A percentile compares a stretch with the other conserved stretches of the same genome.
Conservation (phyloP, 805 yeast genomes). For the Yamadazyma phyllophila region DNA sequence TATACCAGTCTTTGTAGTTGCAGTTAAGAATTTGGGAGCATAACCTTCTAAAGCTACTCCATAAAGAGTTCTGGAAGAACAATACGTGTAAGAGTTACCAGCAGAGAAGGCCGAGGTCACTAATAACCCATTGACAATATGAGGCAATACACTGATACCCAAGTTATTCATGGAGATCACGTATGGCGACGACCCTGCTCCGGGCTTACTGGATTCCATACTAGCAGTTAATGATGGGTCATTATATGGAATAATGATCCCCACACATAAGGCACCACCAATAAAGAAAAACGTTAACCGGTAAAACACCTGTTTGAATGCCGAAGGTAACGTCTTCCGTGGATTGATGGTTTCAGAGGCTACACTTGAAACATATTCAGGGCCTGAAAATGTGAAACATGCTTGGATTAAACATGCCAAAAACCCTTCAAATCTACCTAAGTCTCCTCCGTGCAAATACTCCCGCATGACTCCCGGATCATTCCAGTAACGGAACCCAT, state of each 20-base stretch:
- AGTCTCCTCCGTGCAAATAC: constrained; percentile 39
- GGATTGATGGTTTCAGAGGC: constrained; percentile 81
- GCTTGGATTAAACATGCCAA: constrained; percentile 68
- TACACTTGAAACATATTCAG: constrained; percentile 80
- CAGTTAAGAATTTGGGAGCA: constrained; percentile 43
- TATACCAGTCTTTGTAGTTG: constrained; percentile 46
- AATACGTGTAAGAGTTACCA: constrained; percentile 48
- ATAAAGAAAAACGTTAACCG: constrained; percentile 67
- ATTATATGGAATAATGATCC: constrained; percentile 69
- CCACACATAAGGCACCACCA: constrained; percentile 75
- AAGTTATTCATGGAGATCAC: constrained; percentile 51
- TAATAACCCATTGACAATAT: constrained; percentile 44
- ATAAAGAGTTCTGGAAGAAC: constrained; percentile 46
- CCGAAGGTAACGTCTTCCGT: constrained; percentile 69
- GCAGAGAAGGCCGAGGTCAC: constrained; percentile 47
- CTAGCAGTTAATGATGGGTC: constrained; percentile 61
- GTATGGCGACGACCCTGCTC: constrained; percentile 57
- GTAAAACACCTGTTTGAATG: constrained; percentile 71
- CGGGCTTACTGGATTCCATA: constrained; percentile 57
- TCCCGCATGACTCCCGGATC: constrained; percentile 38
- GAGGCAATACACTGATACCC: constrained; percentile 41
- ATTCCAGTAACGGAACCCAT: constrained; percentile 48
- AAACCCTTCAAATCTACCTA: constrained; percentile 73
- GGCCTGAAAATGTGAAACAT: constrained; percentile 79
- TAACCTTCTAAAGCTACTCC: constrained; percentile 47